These are phyloP conservation scores for Pleurotus giganteus DNA, from an alignment of 768 basidiomycete genomes.

Conservation along the genomic window DNA sequence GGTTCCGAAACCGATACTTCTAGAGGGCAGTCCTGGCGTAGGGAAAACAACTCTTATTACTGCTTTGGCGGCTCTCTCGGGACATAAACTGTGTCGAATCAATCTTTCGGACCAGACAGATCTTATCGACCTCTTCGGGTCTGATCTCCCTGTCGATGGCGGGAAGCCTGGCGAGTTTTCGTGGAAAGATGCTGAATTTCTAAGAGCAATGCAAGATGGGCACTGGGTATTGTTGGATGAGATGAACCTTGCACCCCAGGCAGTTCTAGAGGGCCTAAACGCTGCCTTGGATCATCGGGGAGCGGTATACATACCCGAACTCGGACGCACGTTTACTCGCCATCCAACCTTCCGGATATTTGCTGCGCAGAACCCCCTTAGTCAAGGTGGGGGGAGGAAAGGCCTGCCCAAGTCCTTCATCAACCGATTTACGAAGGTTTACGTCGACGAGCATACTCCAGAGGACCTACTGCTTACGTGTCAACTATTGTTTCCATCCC, in stretches of 20 bases:
- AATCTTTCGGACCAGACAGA: conserved; percentile 99
- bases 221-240: conserved; percentile 98
- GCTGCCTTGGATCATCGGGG: conserved; percentile 96
- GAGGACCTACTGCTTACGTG: conserved; percentile 80
- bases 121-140: conserved; percentile 92
- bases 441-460: conserved; percentile 79
- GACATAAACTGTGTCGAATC: conserved; percentile 84
- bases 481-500: conserved; percentile 64
- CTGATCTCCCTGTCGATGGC: conserved; percentile 93
- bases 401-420: conserved; percentile 97
- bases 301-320: conserved; percentile 91
- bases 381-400: conserved; percentile 96
- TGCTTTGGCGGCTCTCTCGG: conserved; percentile 79
- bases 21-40: conserved; percentile 97
- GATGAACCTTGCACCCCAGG: conserved; percentile 98
- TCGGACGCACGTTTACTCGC: conserved; percentile 81
- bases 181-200: conserved; percentile 97
- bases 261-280: conserved; percentile 95
- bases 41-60: conserved; percentile 94
- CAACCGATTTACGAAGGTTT: conserved; percentile 98
- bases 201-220: conserved; percentile 90
- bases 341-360: conserved; percentile 97
- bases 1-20: conserved; percentile 83
- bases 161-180: conserved; percentile 90
- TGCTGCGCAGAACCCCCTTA: conserved; percentile 94